Evolutionary conservation across 495 filamentous ascomycete species (phyloP).

Genomic region (Parmelia sp.): DNA sequence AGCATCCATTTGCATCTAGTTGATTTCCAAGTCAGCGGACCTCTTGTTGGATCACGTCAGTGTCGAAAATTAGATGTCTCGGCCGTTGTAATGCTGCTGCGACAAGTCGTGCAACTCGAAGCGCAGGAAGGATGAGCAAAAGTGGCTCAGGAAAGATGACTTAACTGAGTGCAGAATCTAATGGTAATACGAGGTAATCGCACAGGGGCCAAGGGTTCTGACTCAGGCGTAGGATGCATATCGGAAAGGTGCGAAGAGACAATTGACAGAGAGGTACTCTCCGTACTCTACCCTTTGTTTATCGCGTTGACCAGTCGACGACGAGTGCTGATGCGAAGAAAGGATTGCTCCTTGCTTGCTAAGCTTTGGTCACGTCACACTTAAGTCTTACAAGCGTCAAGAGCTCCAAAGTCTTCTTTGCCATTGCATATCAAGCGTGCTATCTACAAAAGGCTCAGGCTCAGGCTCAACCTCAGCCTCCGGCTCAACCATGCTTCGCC

Average conservation of each 20-base stretch:
- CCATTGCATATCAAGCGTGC: slow-evolving; percentile 1
- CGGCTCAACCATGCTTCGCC: slow-evolving; percentile 2
- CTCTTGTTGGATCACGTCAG: not conserved
- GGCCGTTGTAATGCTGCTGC: not conserved
- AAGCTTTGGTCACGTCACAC: slow-evolving; percentile 8
- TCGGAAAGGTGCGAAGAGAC: not conserved
- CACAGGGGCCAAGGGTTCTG: slow-evolving; percentile 24
- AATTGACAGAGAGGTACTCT: not conserved
- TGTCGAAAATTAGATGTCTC: not conserved
- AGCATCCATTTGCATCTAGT: slow-evolving; percentile 78
- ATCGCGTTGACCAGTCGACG: not conserved
- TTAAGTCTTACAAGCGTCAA: not conserved
- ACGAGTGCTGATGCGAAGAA: not conserved
- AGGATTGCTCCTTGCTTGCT: not conserved
- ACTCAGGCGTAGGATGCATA: slow-evolving; percentile 2
- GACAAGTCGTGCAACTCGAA: not conserved
- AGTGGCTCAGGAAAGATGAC: not conserved
- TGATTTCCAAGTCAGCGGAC: slow-evolving; percentile 26
- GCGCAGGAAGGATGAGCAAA: not conserved
- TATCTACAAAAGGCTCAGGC: slow-evolving; percentile 15
- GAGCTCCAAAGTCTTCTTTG: not conserved
- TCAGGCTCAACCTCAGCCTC: slow-evolving; percentile 7
- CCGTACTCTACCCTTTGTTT: not conserved
- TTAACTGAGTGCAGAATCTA: slow-evolving; percentile 59
- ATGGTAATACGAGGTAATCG: slow-evolving; percentile 63